Conservation (phyloP, 2,329 filamentous ascomycete species). For the Epicoccum nigrum region DNA sequence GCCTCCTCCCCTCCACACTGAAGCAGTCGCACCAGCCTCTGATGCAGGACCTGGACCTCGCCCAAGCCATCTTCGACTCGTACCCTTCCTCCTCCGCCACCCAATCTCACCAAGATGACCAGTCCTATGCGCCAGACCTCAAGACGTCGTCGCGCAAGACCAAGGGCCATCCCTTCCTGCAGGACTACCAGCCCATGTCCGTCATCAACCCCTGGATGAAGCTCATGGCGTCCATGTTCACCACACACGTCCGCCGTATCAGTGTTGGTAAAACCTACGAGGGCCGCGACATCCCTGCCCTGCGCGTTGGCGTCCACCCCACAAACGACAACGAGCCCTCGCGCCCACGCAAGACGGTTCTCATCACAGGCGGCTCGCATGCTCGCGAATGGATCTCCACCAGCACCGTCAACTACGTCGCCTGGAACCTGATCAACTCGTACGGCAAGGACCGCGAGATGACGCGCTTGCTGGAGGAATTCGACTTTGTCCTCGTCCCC, state of each 20-base stretch:
- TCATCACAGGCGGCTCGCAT: conserved; percentile 86
- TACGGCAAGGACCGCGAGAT: conserved; percentile 75
- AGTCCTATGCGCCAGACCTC: conserved; percentile 35
- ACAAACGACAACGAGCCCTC: conserved; percentile 55
- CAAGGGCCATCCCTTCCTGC: conserved; percentile 78
- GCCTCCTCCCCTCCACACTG: conserved; percentile 76
- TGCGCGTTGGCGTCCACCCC: conserved; percentile 73
- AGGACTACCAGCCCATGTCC: conserved; percentile 85
- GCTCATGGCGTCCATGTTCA: conserved; percentile 87
- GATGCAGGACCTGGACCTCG: conserved; percentile 73
- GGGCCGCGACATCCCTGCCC: conserved; percentile 81
- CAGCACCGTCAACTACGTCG: conserved; percentile 87
- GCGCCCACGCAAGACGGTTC: conserved; percentile 71
- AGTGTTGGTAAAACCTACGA: conserved; percentile 86
- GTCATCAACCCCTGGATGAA: conserved; percentile 92
- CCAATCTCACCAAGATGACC: conserved; percentile 32
- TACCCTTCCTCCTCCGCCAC: conserved; percentile 62
- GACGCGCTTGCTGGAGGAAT: conserved; percentile 78
- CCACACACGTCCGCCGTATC: conserved; percentile 74
- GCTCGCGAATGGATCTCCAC: conserved; percentile 96
- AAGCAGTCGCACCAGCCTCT: conserved; percentile 74
- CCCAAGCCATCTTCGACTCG: conserved; percentile 76
- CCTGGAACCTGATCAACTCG: conserved; percentile 83
- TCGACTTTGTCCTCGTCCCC: conserved; percentile 88
- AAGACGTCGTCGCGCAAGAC: conserved; percentile 38